Evolutionary conservation across 1,284 basidiomycete genomes (phyloP).

Genomic region (Cerrena zonata): DNA sequence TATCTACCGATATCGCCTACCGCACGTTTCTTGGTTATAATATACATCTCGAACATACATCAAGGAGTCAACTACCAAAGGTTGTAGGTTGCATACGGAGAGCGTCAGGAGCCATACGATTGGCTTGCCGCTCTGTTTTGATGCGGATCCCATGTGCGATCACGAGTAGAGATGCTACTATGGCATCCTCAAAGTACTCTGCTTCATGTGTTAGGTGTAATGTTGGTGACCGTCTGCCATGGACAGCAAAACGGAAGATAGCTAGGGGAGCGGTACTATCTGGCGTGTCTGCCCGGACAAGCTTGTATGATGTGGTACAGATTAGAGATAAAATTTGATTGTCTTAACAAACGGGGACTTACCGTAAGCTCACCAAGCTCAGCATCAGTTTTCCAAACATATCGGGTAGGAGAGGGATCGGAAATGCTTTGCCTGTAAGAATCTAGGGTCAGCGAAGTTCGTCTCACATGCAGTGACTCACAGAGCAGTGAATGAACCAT

Average conservation of each 20-base stretch:
- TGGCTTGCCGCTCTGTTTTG: not conserved
- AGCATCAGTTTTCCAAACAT: not conserved
- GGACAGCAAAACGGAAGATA: not conserved
- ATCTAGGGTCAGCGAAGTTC: no score
- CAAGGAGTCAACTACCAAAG: no score
- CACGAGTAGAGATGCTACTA: not conserved
- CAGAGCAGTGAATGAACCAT: not conserved
- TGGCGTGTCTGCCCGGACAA: not conserved
- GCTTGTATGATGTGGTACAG: no score
- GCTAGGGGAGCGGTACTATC: not conserved
- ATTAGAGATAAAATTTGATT: not conserved
- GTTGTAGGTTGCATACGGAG: no score
- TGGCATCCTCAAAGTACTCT: not conserved
- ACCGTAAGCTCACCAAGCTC: not conserved
- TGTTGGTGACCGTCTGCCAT: not conserved
- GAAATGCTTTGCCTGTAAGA: not conserved
- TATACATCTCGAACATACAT: no score
- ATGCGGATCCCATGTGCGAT: not conserved
- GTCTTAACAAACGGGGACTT: not conserved
- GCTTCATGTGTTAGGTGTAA: not conserved
- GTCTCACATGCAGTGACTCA: not conserved
- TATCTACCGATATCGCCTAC: no score
- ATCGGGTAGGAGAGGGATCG: not conserved
- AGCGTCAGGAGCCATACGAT: no score
- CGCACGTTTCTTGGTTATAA: no score